Percentiles rank a stretch among this genome's conserved stretches.
phyloP scores from a whole-genome alignment of 768 basidiomycete genomes.

The Macrocybe gigantea region DNA sequence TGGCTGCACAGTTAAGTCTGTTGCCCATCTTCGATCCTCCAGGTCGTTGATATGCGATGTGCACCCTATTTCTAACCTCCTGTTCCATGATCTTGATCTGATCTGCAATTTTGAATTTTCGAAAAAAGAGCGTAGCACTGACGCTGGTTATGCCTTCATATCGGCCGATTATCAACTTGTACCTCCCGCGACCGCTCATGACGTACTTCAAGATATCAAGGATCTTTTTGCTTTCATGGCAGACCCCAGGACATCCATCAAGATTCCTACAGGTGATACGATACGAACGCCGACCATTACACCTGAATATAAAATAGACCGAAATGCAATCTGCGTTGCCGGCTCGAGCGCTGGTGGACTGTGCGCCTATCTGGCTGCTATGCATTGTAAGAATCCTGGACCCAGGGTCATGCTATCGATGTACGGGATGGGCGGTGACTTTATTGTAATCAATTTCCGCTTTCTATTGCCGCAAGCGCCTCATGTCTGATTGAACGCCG shows the following conservation, averaged over 20 bases:
- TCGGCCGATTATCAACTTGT: conserved; percentile 61
- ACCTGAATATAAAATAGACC: conserved; percentile 31
- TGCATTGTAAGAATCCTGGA: conserved; percentile 40
- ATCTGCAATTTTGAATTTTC: not conserved
- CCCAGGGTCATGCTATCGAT: conserved; percentile 51
- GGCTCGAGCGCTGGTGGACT: conserved; percentile 59
- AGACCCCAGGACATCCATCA: conserved; percentile 6
- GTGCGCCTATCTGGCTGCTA: conserved; percentile 58
- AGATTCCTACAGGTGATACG: not conserved
- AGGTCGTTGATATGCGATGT: not conserved
- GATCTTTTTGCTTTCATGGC: conserved; percentile 47
- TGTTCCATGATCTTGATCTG: not conserved
- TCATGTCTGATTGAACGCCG: conserved; percentile 6
- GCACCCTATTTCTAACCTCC: too few species aligned
- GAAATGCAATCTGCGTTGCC: conserved; percentile 39
- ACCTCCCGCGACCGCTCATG: conserved; percentile 47
- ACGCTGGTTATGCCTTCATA: conserved; percentile 49
- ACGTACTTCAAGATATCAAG: conserved; percentile 51
- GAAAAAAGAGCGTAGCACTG: conserved; percentile 36
- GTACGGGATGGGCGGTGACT: conserved; percentile 62
- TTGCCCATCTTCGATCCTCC: conserved; percentile 5
- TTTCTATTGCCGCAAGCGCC: too few species aligned
- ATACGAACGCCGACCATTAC: not conserved
- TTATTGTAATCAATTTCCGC: conserved; percentile 26
- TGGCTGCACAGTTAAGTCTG: conserved; percentile 52